phyloP scores from a whole-genome alignment of 495 filamentous ascomycete genomes.

The Cairneyella variabilis region DNA sequence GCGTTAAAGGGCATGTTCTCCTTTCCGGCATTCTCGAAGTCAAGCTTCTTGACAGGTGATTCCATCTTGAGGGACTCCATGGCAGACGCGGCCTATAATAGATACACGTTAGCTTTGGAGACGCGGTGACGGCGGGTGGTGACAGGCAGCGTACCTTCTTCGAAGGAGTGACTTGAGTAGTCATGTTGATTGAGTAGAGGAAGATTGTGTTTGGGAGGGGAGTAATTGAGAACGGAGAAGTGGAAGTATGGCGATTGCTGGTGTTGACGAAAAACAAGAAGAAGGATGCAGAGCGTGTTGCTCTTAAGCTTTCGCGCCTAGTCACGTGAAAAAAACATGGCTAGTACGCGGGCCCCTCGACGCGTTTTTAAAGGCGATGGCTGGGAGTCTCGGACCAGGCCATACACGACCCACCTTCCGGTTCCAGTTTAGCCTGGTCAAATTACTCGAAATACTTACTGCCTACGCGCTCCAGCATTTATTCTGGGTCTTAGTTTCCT shows the following conservation, averaged over 20 bases:
- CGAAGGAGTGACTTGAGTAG: slow-evolving; percentile 73
- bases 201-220: slow-evolving; percentile 1
- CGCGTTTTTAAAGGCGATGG: slow-evolving; percentile 16
- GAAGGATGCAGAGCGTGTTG: neutral
- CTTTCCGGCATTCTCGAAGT: slow-evolving; percentile 69
- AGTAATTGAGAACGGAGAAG: too few relatives aligned
- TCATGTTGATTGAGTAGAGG: slow-evolving; percentile 43
- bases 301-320: neutral
- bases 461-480: neutral
- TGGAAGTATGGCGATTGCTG: slow-evolving; percentile 12
- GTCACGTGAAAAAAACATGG: neutral
- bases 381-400: too few relatives aligned
- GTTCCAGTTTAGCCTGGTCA: too few relatives aligned
- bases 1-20: slow-evolving; percentile 70
- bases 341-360: too few relatives aligned
- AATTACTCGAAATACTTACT: too few relatives aligned
- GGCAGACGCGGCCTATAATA: slow-evolving; percentile 69
- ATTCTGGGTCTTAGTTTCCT: neutral
- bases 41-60: slow-evolving; percentile 85
- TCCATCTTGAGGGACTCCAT: slow-evolving; percentile 92
- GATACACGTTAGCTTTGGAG: slow-evolving; percentile 31
- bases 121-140: slow-evolving; percentile 31
- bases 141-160: slow-evolving; percentile 68
- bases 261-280: slow-evolving; percentile 10
- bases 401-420: too few relatives aligned